Evolutionary conservation across 345 rosid genomes (phyloP).

Genomic region (Nephelium lappaceum): DNA sequence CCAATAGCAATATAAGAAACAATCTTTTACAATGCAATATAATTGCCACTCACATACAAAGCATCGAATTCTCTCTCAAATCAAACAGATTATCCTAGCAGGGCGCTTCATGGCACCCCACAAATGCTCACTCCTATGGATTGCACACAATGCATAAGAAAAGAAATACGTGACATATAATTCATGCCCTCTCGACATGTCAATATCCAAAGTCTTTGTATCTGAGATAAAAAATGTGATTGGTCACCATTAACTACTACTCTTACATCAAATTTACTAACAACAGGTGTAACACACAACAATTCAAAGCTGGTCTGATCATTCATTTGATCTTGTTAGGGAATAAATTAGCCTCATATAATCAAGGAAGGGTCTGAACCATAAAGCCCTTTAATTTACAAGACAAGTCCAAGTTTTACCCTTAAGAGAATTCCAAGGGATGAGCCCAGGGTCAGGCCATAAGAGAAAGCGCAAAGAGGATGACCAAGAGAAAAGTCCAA

Average conservation of each 20-base stretch:
- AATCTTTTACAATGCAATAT: constrained; percentile 53
- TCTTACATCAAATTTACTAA: background rate
- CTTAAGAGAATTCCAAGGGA: no score
- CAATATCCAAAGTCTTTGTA: constrained; percentile 67
- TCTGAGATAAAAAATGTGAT: constrained; percentile 34
- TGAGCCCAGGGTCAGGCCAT: no score
- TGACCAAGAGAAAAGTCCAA: no score
- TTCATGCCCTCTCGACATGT: constrained; percentile 67
- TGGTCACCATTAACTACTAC: background rate
- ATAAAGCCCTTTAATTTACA: no score
- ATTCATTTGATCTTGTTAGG: constrained; percentile 44
- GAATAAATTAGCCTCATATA: no score
- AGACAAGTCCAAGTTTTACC: no score
- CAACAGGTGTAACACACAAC: constrained; percentile 28
- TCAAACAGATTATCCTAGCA: constrained; percentile 57
- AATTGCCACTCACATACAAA: constrained; percentile 53
- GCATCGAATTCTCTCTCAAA: constrained; percentile 65
- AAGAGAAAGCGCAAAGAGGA: no score
- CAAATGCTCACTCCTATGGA: constrained; percentile 59
- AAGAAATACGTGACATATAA: constrained; percentile 51
- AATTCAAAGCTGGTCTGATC: constrained; percentile 72
- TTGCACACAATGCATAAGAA: constrained; percentile 73
- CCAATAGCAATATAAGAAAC: constrained; percentile 56
- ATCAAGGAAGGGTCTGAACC: no score
- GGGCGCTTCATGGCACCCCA: constrained; percentile 62